phyloP scores from a whole-genome alignment of 2,329 filamentous ascomycete species.

The Diaporthe batatas region DNA sequence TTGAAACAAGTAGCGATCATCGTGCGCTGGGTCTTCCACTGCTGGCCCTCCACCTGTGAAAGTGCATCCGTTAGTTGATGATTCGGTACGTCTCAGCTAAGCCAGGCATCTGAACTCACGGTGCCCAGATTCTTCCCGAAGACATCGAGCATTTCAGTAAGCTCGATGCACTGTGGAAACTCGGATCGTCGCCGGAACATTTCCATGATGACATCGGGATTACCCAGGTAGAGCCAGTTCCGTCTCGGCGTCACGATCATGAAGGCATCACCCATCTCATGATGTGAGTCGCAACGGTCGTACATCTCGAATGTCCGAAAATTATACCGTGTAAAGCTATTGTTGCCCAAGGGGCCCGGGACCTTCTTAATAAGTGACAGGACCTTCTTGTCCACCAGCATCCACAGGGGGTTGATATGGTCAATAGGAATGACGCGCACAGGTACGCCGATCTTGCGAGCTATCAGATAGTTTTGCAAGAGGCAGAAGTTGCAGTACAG shows the following conservation, averaged over 20 bases:
- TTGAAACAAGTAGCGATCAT: slow-evolving; percentile 24
- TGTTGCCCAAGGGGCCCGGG: slow-evolving; percentile 45
- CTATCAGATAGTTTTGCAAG: slow-evolving; percentile 42
- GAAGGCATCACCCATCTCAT: slow-evolving; percentile 47
- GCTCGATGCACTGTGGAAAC: slow-evolving; percentile 32
- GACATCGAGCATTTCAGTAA: slow-evolving; percentile 14
- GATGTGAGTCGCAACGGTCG: slow-evolving; percentile 35
- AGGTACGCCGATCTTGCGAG: slow-evolving; percentile 49
- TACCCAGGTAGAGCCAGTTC: slow-evolving; percentile 26
- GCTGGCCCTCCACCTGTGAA: slow-evolving; percentile 16
- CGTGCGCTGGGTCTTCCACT: slow-evolving; percentile 27
- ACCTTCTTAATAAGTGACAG: slow-evolving; percentile 44
- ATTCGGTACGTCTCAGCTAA: neutral
- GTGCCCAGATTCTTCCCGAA: neutral
- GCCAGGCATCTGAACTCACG: neutral
- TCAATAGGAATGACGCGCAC: slow-evolving; percentile 48
- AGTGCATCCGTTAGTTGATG: neutral
- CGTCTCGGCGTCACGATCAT: slow-evolving; percentile 6
- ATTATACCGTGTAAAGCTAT: slow-evolving; percentile 51
- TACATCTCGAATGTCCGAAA: slow-evolving; percentile 46
- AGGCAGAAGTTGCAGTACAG: slow-evolving; percentile 16
- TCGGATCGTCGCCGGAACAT: slow-evolving; percentile 17
- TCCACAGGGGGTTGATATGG: slow-evolving; percentile 45
- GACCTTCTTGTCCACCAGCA: slow-evolving; percentile 47
- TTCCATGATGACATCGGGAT: slow-evolving; percentile 8